Evolutionary conservation across 2,329 filamentous ascomycete genomes (phyloP), one percentile per base, ranked within the genome.

Genomic region (Geoglossum cookeanum): DNA sequence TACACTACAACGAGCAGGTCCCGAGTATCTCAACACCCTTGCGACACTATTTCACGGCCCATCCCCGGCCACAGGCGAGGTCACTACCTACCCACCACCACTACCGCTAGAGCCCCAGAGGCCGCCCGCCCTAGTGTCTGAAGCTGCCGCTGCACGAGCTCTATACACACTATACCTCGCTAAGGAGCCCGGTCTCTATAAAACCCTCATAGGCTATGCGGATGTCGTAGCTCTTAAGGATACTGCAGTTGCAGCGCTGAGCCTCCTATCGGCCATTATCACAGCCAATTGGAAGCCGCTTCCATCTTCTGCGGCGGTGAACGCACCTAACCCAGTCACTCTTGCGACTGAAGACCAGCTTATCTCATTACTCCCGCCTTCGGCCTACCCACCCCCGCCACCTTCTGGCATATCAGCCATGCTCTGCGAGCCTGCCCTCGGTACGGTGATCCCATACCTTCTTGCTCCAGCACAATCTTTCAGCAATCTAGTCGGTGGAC

Each of bases 171-270:
- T 75, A 55, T 81, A 80, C 64, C 66, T 77, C 22, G 72, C 71
- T 57, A 67, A 74, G 48, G 73, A 78, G 56, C 67, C 75, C 0
- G 68, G 63, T 33, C 70, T 81, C 59, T 82, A 78, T 71, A 64
- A 68, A 7, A 71, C 78, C 59, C 66, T 80, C 39, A 69, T 75
- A 33, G 68, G 66, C 1, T 73, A 78, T 53, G 76, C 78, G n/a
- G 76, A 80, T 53, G 75, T 75, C 8, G 64, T 81, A 13, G 78
- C 75, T 0, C 73, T 82, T 67, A 74, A 74, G 61, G 78, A 80
- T 33, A 70, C 72, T 8, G 78, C 79, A 0, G 66, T 81, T 4
- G 73, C 78, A 22, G 74, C 79, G 0, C 71, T 80, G 17, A 67
- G 70, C 2, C 69, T 80, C 35, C 71, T 81, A 39, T 68, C 69